Conservation (phyloP, 2,329 filamentous ascomycete species). For the Graphilbum fragrans region DNA sequence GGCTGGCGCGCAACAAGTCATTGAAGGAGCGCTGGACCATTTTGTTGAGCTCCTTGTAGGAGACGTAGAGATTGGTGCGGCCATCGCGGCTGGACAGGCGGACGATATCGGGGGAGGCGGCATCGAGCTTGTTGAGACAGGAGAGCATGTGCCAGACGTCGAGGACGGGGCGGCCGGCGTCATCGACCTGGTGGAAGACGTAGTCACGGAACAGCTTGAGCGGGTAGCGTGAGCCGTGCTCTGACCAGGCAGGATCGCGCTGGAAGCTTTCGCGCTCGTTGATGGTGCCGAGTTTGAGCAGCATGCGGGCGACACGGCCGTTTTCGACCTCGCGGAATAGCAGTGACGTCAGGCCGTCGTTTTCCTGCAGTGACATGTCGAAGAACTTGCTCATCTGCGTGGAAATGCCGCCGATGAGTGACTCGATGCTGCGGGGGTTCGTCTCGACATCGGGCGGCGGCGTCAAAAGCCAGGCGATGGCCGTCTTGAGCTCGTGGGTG, state of each 20-base stretch:
- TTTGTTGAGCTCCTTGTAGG: slow-evolving; percentile 77
- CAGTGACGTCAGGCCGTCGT: slow-evolving; percentile 62
- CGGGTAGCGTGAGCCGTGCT: slow-evolving; percentile 84
- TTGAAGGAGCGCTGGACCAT: slow-evolving; percentile 45
- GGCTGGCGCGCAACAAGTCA: slow-evolving; percentile 36
- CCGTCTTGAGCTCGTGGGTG: slow-evolving; percentile 65
- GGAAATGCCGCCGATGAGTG: slow-evolving; percentile 68
- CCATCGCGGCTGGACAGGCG: slow-evolving; percentile 81
- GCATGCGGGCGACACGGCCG: slow-evolving; percentile 66
- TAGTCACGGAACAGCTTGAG: slow-evolving; percentile 94
- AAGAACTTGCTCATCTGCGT: slow-evolving; percentile 63
- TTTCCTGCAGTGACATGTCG: slow-evolving; percentile 66
- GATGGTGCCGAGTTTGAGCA: slow-evolving; percentile 73
- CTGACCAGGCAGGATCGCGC: slow-evolving; percentile 71
- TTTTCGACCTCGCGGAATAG: slow-evolving; percentile 81
- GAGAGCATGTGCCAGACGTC: slow-evolving; percentile 80
- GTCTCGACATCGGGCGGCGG: slow-evolving; percentile 26
- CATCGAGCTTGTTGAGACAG: slow-evolving; percentile 86
- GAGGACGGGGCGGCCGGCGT: slow-evolving; percentile 67
- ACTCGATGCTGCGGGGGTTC: slow-evolving; percentile 55
- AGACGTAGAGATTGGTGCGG: slow-evolving; percentile 77
- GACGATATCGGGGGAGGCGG: slow-evolving; percentile 76
- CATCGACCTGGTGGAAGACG: slow-evolving; percentile 91
- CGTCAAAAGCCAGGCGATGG: slow-evolving; percentile 69
- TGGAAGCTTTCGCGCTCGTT: slow-evolving; percentile 61